These are phyloP conservation scores for Amanita exitialis DNA, from an alignment of 768 basidiomycete genomes.

Conservation along the genomic window DNA sequence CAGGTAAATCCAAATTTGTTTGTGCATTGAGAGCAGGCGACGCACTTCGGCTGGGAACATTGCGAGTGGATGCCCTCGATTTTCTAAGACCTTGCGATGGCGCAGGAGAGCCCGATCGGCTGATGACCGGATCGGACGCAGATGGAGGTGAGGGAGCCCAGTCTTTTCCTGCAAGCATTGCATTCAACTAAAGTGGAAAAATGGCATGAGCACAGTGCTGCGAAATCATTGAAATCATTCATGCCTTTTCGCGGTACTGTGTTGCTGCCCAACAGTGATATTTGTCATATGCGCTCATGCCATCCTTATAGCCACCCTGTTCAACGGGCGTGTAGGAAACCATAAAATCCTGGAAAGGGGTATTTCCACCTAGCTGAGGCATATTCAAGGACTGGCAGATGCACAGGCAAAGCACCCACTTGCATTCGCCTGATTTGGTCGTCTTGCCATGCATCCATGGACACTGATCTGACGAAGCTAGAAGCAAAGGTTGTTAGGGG, in stretches of 20 bases:
- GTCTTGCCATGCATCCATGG: conserved; percentile 94
- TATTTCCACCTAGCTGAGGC: conserved; percentile 77
- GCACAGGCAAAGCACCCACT: conserved; percentile 30
- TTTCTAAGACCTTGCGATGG: conserved; percentile 82
- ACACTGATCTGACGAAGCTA: conserved; percentile 87
- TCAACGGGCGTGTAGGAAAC: conserved; percentile 54
- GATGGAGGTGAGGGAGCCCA: conserved; percentile 78
- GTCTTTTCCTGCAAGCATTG: conserved; percentile 57
- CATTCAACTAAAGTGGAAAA: conserved; percentile 62
- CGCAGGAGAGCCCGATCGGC: conserved; percentile 37
- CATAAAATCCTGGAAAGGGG: conserved; percentile 72
- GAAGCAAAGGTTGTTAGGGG: conserved; percentile 15
- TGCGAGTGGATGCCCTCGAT: conserved; percentile 63
- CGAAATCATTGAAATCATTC: conserved; percentile 8
- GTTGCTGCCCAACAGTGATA: conserved; percentile 93
- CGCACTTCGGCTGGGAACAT: conserved; percentile 36
- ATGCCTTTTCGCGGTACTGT: conserved; percentile 91
- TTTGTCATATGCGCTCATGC: conserved; percentile 56
- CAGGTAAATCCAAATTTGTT: conserved; percentile 31
- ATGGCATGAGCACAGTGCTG: conserved; percentile 12
- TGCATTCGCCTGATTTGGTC: conserved; percentile 88
- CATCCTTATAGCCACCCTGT: conserved; percentile 60
- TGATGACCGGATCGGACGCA: conserved; percentile 26
- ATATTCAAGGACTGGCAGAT: conserved; percentile 6
- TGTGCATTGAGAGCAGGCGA: conserved; percentile 39